Conservation (phyloP, 2,329 filamentous ascomycete genomes). For the Cytospora piceicola region DNA sequence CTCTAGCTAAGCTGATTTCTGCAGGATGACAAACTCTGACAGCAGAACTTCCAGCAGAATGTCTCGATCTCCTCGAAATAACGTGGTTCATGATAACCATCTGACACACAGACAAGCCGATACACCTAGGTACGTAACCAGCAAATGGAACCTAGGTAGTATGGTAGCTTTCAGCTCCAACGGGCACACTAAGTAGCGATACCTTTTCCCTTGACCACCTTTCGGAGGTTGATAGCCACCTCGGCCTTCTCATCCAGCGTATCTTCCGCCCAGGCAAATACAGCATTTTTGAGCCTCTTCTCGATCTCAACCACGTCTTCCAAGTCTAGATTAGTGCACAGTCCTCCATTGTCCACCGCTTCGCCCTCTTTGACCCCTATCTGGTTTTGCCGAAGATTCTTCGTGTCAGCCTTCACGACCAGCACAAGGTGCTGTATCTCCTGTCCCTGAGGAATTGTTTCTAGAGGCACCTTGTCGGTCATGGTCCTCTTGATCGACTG, state of each 20-base stretch:
- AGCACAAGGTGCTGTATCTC: conserved; percentile 31
- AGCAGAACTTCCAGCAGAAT: not conserved
- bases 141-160: not conserved
- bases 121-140: not conserved
- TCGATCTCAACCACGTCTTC: conserved; percentile 20
- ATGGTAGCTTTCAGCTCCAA: not conserved
- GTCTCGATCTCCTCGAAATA: not conserved
- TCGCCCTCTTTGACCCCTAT: not conserved
- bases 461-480: conserved; percentile 36
- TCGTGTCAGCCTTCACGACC: conserved; percentile 17
- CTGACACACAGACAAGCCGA: not conserved
- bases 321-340: conserved; percentile 13
- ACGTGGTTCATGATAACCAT: not conserved
- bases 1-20: not conserved
- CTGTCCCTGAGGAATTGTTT: conserved; percentile 29
- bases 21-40: not conserved
- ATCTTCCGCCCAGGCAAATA: conserved; percentile 22
- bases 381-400: not conserved
- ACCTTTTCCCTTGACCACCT: conserved; percentile 16
- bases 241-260: conserved; percentile 11
- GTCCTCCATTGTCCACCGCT: not conserved
- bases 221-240: conserved; percentile 15
- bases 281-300: conserved; percentile 8
- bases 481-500: conserved; percentile 32
- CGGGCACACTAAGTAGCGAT: conserved; percentile 2